Evolutionary conservation across 495 filamentous ascomycete species (phyloP).

Genomic region (Ascobolus immersus): DNA sequence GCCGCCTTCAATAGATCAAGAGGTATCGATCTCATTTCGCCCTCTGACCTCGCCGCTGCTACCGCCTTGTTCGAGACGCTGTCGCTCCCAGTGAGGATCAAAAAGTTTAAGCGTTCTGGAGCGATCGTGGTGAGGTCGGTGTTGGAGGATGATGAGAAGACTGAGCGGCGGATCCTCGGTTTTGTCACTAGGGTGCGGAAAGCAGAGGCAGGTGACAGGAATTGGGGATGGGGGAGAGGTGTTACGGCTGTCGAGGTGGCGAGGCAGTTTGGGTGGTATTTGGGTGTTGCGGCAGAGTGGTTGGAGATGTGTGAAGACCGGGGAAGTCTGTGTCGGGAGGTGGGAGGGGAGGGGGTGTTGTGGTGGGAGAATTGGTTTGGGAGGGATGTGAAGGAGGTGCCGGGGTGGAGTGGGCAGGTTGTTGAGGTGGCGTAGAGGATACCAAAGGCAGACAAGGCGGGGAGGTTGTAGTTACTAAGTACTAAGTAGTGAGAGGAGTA

Average conservation of each 20-base stretch:
- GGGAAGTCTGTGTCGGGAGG: conserved; percentile 60
- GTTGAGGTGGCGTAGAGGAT: no score
- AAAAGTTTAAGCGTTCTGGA: conserved; percentile 76
- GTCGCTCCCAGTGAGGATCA: conserved; percentile 58
- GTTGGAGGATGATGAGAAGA: conserved; percentile 79
- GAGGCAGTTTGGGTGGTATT: conserved; percentile 86
- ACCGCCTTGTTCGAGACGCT: conserved; percentile 70
- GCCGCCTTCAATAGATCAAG: conserved; percentile 90
- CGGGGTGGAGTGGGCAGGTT: no score
- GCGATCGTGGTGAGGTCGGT: conserved; percentile 72
- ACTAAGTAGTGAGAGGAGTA: no score
- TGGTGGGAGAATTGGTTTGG: conserved; percentile 78
- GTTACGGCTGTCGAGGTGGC: conserved; percentile 78
- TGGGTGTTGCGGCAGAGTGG: conserved; percentile 90
- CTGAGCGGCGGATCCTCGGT: conserved; percentile 41
- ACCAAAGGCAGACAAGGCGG: no score
- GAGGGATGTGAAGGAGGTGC: no score
- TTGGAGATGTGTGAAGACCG: conserved; percentile 88
- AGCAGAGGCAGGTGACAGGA: not conserved
- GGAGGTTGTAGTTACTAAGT: no score
- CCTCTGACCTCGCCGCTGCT: conserved; percentile 74
- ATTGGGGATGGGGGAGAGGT: conserved; percentile 34
- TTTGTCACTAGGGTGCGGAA: conserved; percentile 35
- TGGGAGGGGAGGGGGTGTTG: conserved; percentile 52
- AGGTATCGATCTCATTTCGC: conserved; percentile 83